Evolutionary conservation across 1,284 basidiomycete genomes (phyloP), one percentile per base, ranked within the genome.

Genomic region (Sanguinoderma infundibulare): DNA sequence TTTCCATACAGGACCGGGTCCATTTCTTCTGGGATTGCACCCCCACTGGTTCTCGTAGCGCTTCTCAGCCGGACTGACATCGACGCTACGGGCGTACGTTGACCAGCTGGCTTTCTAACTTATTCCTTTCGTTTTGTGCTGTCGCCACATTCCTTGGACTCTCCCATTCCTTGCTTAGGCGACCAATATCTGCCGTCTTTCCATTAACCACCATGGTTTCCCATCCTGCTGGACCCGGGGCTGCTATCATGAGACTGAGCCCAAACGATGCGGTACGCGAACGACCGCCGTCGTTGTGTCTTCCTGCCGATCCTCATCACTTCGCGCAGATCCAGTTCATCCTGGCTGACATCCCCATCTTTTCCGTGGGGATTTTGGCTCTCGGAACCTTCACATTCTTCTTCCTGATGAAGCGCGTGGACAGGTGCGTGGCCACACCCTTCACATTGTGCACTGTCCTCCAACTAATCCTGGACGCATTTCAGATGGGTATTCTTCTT

Each of bases 361-460:
- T 90, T 67, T 83, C 83, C 59, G 80, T 87, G 57, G 91, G 90
- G 44, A 75, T 91, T 22, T 76, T 90, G 68, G 83, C 82, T 38
- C 84, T 92, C 60, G 87, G 83, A n/a, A 77, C 85, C 34, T 83
- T 87, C 55, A 81, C 81, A 12, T 86, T 90, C 72, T 80, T 90
- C 71, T 73, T 90, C 46, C 70, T 83, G 34, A 77, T 86, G 75
- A 84, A 80, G 66, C 85, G 84, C 60, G 71, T 86, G 44, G 81
- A 82, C 60, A 64, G 83, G 90, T 91, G 68, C 60, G 89, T 76
- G 5, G 8, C 6, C 10, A n/a, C 20, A 14, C 28, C n/a, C 38
- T 36, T 34, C 44, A 12, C 34, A 14, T 35, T 17, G 49, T 34
- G 12, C 5, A 12, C 42, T 3, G 24, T 26, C 39, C 32, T 62